Evolutionary conservation across 1,284 basidiomycete species (phyloP), one percentile per base, ranked within the genome.

Genomic region (Ustilago esculenta): DNA sequence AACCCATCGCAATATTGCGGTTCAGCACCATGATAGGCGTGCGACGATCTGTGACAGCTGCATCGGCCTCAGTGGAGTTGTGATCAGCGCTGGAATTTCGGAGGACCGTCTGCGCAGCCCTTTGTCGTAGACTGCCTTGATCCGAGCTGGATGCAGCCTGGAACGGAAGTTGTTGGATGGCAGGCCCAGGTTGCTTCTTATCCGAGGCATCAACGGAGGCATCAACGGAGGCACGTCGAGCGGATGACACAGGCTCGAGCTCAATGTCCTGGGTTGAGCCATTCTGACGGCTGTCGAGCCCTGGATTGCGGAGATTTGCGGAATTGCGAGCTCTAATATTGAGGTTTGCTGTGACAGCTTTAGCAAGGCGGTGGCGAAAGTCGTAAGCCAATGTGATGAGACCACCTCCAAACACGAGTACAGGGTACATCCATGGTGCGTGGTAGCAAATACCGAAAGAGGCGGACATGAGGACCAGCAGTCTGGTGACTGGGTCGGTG

Each of bases 401-500:
- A 5, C 83, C 83, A 4, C 83, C 83, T 1, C 63, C 72, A 23
- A 74, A 80, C 14, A 84, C 82, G 32, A 84, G 73, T 33, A 77
- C 69, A 6, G 82, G 83, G 39, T 84, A 84, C 83, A 84, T 83
- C 69, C 69, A 72, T 0, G 69, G 69, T 9, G 69, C 84, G 47
- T 85, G 85, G 71, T 87, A 87, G 72, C 85, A 86, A 51, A 86
- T 81, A 18, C 86, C 86, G 21, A 85, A 84, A 35, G 84, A 83
- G 0, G 84, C 86, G 2, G 83, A 83, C 7, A 83, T 74, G 27
- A 86, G 77, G 8, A 88, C 84, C n/a, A 87, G 58, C 2, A 85
- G 48, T n/a, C 86, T 75, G 4, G 86, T 85, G 14, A 86, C 39
- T 0, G 76, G 67, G 56, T 88, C 87, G 0, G 86, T 87, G 18